Evolutionary conservation across 2,329 filamentous ascomycete species (phyloP).

Genomic region (Penicillium crustosum): DNA sequence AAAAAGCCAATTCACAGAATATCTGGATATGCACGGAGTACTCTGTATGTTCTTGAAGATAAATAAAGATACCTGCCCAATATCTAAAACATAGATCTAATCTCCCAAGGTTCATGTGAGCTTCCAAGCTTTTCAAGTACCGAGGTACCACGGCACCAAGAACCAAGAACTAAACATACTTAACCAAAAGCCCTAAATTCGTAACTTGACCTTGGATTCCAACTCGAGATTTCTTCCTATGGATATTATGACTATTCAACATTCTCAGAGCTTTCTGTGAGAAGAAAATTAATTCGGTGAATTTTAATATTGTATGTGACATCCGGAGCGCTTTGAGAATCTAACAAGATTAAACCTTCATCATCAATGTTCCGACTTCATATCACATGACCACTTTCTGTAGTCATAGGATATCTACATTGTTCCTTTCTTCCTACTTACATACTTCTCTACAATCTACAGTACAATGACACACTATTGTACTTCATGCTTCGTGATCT

Average conservation of each 20-base stretch:
- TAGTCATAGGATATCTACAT: neutral
- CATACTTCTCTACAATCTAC: neutral
- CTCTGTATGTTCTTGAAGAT: neutral
- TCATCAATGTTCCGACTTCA: too few species aligned
- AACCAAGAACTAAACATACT: neutral
- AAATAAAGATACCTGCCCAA: neutral
- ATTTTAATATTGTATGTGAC: neutral
- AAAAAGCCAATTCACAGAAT: neutral
- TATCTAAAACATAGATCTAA: neutral
- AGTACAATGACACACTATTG: neutral
- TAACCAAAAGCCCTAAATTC: neutral
- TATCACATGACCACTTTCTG: neutral
- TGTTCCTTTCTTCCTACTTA: too few species aligned
- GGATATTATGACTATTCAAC: neutral
- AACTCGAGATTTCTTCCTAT: neutral
- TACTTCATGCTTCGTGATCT: neutral
- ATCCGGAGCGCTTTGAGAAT: neutral
- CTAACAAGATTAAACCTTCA: neutral
- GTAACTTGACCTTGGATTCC: too few species aligned
- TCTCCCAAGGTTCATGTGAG: neutral
- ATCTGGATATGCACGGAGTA: neutral
- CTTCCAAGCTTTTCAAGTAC: neutral
- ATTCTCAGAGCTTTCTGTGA: neutral
- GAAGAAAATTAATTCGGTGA: neutral
- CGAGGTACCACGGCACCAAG: neutral